phyloP scores from a whole-genome alignment of 495 filamentous ascomycete genomes.

The Beverwykella pulmonaria region DNA sequence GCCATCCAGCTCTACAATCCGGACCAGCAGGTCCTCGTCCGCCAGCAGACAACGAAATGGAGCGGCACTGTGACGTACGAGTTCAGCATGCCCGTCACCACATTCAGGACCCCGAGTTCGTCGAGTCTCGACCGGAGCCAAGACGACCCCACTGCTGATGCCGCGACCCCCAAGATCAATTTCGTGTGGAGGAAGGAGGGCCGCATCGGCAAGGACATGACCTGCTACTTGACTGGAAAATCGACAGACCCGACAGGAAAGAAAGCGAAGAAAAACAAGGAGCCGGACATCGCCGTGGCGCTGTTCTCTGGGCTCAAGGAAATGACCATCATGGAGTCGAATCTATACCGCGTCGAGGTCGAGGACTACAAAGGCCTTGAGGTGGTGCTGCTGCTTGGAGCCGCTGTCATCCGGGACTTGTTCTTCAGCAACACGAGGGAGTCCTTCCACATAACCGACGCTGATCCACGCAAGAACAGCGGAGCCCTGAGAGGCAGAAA shows the following conservation, averaged over 20 bases:
- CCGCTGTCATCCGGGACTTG: slow-evolving; percentile 83
- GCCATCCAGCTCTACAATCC: slow-evolving; percentile 90
- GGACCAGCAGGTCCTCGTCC: slow-evolving; percentile 76
- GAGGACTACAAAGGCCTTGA: slow-evolving; percentile 95
- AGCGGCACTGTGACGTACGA: slow-evolving; percentile 79
- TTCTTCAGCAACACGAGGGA: slow-evolving; percentile 71
- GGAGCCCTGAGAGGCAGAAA: slow-evolving; percentile 29
- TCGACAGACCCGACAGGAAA: slow-evolving; percentile 63
- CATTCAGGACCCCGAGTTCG: slow-evolving; percentile 75
- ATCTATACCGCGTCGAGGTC: slow-evolving; percentile 84
- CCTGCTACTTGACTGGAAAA: slow-evolving; percentile 78
- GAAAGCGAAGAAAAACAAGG: slow-evolving; percentile 70
- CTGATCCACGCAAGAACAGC: slow-evolving; percentile 37
- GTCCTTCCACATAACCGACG: slow-evolving; percentile 74
- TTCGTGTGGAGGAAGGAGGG: slow-evolving; percentile 94
- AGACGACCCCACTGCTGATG: slow-evolving; percentile 66
- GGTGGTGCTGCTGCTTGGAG: slow-evolving; percentile 78
- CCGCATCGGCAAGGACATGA: slow-evolving; percentile 78
- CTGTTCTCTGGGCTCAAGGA: slow-evolving; percentile 71
- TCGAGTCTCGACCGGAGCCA: slow-evolving; percentile 77
- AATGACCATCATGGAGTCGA: slow-evolving; percentile 89
- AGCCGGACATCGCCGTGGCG: slow-evolving; percentile 91
- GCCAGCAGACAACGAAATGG: slow-evolving; percentile 73
- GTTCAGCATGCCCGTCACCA: slow-evolving; percentile 87
- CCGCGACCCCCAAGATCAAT: slow-evolving; percentile 73